These are phyloP conservation scores for Pestalotiopsis sp. DNA, from an alignment of 2,329 filamentous ascomycete genomes.

Conservation along the genomic window DNA sequence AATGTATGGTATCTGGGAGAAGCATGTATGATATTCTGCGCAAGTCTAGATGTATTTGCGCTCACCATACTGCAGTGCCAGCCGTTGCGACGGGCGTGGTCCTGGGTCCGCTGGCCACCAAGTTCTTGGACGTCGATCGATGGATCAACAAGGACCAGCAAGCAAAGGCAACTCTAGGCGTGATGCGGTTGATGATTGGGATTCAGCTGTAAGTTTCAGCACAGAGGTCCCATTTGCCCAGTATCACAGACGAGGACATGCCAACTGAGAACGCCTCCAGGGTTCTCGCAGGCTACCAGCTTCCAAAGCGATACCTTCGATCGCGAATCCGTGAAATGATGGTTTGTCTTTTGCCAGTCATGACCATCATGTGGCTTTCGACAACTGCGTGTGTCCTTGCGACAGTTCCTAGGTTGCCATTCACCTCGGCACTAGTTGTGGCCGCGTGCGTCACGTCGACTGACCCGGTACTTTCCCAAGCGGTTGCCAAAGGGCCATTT, in stretches of 20 bases:
- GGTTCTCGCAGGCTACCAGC: constrained; percentile 63
- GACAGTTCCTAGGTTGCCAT: constrained; percentile 55
- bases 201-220: constrained; percentile 49
- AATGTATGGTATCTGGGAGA: constrained; percentile 56
- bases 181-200: constrained; percentile 63
- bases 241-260: background rate
- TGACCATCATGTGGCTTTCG: constrained; percentile 64
- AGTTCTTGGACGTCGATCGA: constrained; percentile 48
- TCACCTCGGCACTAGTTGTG: constrained; percentile 58
- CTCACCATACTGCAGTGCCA: constrained; percentile 43
- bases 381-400: constrained; percentile 59
- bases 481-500: constrained; percentile 64
- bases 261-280: background rate
- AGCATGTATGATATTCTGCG: constrained; percentile 42
- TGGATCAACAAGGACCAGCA: constrained; percentile 40
- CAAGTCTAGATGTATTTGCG: background rate
- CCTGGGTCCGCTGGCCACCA: constrained; percentile 57
- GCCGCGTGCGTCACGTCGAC: constrained; percentile 64
- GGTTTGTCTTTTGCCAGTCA: constrained; percentile 59
- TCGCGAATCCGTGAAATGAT: constrained; percentile 54
- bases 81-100: constrained; percentile 56
- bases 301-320: constrained; percentile 58
- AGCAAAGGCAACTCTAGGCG: constrained; percentile 45
- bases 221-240: background rate
- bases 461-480: constrained; percentile 64